Evolutionary conservation across 495 filamentous ascomycete species (phyloP), one percentile per base, ranked within the genome.

Genomic region (Friedmanniomyces simplex): DNA sequence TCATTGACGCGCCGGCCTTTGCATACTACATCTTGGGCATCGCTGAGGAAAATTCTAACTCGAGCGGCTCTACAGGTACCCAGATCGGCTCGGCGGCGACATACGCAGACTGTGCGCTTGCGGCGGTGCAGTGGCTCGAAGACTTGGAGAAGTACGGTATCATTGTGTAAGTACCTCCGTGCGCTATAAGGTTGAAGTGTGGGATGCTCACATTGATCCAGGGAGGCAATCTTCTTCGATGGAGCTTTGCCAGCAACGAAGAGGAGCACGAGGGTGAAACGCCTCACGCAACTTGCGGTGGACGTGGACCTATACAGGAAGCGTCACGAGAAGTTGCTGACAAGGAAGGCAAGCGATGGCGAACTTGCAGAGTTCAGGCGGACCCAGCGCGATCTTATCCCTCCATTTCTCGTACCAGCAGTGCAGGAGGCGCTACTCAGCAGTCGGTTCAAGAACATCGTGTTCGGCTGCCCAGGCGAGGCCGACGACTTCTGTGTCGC

Each of bases 401-500:
- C 26, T 41, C 45, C 61, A 2, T 63, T 63, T 37, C 32, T 63
- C 10, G 61, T 63, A 13, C 26, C 32, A 16, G 57, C 52, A 21
- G 52, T 63, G 1, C 43, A 51, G 4, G 61, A 63, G 48, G 57
- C 61, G 24, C 51, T 63, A 12, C 28, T 53, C 16, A n/a, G 20
- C 5, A 63, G 61, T 32, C 13, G 22, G n/a, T 63, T 51, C 41
- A 37, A 18, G 21, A 30, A 55, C 12, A 11, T 14, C 0, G 55
- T 47, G 3, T 56, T 21, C 43, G 18, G 52, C 34, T 57, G 60
- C 1, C 26, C 34, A 14, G 61, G 54, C 1, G 61, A 63, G 39
- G 61, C 61, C 22, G 61, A 63, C 24, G 14, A 18, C 6, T 63
- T 21, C 24, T 63, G 61, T 30, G 61, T 50, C 2, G 57, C 61